These are phyloP conservation scores for Cinnamomum micranthum DNA, from an alignment of 164 flowering plant species.

Conservation along the genomic window DNA sequence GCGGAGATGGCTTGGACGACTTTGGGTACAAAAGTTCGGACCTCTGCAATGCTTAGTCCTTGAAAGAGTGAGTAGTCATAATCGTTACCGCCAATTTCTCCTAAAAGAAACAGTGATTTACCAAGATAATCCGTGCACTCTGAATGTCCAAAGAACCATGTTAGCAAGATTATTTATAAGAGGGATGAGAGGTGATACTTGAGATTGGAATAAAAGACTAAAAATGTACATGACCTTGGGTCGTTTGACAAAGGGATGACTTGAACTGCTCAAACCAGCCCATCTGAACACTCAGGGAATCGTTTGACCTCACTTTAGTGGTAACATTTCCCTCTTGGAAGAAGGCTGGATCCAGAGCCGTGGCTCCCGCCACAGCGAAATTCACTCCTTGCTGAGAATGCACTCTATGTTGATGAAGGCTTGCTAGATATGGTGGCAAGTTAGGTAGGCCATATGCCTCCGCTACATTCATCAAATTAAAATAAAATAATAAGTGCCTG, in stretches of 20 bases:
- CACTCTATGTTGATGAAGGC: neutral
- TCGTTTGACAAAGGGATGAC: neutral
- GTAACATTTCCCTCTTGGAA: slow-evolving; percentile 18
- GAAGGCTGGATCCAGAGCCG: slow-evolving; percentile 34
- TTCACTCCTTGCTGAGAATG: slow-evolving; percentile 34
- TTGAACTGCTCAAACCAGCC: slow-evolving; percentile 27
- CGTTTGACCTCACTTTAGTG: neutral
- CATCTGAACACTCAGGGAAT: slow-evolving; percentile 26
- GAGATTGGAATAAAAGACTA: neutral
- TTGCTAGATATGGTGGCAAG: slow-evolving; percentile 36
- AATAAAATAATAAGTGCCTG: too few species aligned
- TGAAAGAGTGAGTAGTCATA: slow-evolving; percentile 11
- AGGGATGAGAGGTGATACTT: neutral
- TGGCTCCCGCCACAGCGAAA: slow-evolving; percentile 59
- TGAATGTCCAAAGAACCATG: neutral
- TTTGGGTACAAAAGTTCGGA: slow-evolving; percentile 9
- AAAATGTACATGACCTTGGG: neutral
- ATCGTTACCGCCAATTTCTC: slow-evolving; percentile 41
- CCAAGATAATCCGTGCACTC: slow-evolving; percentile 16
- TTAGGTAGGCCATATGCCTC: slow-evolving; percentile 31
- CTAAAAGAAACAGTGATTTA: slow-evolving; percentile 23
- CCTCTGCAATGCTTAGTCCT: slow-evolving; percentile 7
- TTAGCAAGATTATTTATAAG: neutral
- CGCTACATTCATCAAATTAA: slow-evolving; percentile 2
- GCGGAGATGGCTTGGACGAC: slow-evolving; percentile 21